Conservation (phyloP, 176 grass and related monocot species). For the Ensete ventricosum region DNA sequence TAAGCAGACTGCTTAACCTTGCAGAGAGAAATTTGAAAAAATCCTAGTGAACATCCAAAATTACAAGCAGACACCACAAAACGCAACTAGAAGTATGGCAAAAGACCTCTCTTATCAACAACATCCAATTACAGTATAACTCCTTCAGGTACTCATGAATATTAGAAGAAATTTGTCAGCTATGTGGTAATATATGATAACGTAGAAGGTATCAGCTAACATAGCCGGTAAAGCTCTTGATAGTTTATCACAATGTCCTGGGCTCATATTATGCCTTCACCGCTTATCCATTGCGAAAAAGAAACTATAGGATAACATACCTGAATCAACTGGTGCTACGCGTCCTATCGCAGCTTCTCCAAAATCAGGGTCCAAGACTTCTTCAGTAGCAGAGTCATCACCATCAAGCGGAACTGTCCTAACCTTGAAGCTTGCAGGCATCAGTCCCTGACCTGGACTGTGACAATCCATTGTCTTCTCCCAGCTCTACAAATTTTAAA, state of each 20-base stretch:
- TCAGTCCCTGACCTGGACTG: slow-evolving; percentile 83
- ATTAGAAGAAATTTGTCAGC: neutral
- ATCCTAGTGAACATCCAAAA: neutral
- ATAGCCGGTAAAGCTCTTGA: too few relatives aligned
- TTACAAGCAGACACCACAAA: neutral
- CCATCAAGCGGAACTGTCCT: slow-evolving; percentile 64
- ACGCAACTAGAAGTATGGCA: neutral
- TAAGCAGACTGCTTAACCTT: too few relatives aligned
- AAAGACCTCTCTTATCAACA: neutral
- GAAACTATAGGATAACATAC: slow-evolving; percentile 16
- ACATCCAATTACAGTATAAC: neutral
- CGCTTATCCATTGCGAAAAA: too few relatives aligned
- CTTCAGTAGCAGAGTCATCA: slow-evolving; percentile 66
- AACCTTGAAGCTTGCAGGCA: slow-evolving; percentile 92
- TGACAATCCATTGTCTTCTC: slow-evolving; percentile 98
- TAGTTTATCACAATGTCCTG: too few relatives aligned
- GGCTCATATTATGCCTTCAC: too few relatives aligned
- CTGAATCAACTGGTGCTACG: slow-evolving; percentile 92
- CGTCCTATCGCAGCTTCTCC: slow-evolving; percentile 88
- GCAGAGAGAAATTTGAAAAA: neutral
- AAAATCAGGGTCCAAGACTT: slow-evolving; percentile 92
- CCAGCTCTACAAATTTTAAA: slow-evolving; percentile 56
- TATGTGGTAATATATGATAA: neutral
- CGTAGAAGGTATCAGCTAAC: too few relatives aligned
- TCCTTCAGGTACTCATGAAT: too few relatives aligned